Evolutionary conservation across 345 rosid genomes (phyloP).

Genomic region (Hirschfeldia incana): DNA sequence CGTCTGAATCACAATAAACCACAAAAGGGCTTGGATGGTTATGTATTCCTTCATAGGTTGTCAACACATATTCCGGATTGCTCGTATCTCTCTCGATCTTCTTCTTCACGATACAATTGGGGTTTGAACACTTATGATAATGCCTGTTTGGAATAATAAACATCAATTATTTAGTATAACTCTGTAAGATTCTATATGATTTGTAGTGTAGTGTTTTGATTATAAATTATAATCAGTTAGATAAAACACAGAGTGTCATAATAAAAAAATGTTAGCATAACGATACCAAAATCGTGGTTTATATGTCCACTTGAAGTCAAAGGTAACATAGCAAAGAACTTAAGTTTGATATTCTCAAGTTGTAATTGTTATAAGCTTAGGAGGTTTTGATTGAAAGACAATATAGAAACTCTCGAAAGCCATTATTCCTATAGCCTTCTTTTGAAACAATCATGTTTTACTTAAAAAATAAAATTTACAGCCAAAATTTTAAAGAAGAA

Average conservation of each 20-base stretch:
- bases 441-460: too few relatives aligned
- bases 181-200: not conserved
- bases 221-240: slow-evolving; percentile 3
- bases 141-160: slow-evolving; percentile 52
- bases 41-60: slow-evolving; percentile 82
- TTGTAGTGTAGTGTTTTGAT: not conserved
- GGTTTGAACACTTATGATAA: slow-evolving; percentile 69
- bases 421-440: too few relatives aligned
- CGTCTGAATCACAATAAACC: slow-evolving; percentile 37
- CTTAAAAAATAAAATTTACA: too few relatives aligned
- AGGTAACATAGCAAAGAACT: slow-evolving; percentile 18
- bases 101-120: slow-evolving; percentile 84
- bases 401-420: too few relatives aligned
- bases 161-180: slow-evolving; percentile 15
- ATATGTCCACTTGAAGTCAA: slow-evolving; percentile 22
- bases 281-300: slow-evolving; percentile 11
- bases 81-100: slow-evolving; percentile 74
- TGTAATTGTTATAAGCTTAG: slow-evolving; percentile 22
- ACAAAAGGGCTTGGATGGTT: slow-evolving; percentile 52
- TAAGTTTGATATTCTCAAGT: slow-evolving; percentile 22
- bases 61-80: slow-evolving; percentile 64
- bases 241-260: not conserved
- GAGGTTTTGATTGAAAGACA: too few relatives aligned
- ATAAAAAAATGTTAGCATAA: slow-evolving; percentile 3
- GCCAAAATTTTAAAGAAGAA: too few relatives aligned